phyloP scores from a whole-genome alignment of 768 basidiomycete species.

The Sarcomyxa edulis region DNA sequence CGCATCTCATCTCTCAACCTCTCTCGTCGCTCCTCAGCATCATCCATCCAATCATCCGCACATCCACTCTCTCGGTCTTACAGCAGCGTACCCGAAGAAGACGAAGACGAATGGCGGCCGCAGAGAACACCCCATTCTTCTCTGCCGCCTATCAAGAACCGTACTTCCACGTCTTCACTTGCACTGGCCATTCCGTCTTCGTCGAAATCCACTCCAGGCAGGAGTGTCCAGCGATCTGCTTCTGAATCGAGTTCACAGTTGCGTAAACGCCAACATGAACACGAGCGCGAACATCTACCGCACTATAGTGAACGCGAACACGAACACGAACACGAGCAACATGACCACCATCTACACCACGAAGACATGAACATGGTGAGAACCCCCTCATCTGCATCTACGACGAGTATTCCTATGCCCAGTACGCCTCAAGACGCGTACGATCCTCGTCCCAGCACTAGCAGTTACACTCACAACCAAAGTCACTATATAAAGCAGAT shows the following conservation, averaged over 20 bases:
- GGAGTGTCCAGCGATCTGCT: too few species aligned
- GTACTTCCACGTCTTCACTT: too few species aligned
- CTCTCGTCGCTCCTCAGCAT: conserved; percentile 36
- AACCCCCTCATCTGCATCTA: conserved; percentile 28
- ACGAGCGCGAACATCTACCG: too few species aligned
- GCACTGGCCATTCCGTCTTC: too few species aligned
- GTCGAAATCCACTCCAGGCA: too few species aligned
- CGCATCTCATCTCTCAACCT: conserved; percentile 57
- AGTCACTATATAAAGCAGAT: too few species aligned
- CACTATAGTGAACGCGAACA: not conserved
- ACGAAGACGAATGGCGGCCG: conserved; percentile 1
- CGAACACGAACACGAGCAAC: conserved; percentile 1
- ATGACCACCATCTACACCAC: conserved; percentile 1
- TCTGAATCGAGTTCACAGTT: too few species aligned
- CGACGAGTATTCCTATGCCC: conserved; percentile 28
- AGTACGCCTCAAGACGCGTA: conserved; percentile 23
- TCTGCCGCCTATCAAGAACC: not conserved
- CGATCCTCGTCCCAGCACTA: not conserved
- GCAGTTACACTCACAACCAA: too few species aligned
- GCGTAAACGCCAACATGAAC: too few species aligned
- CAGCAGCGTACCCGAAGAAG: conserved; percentile 5
- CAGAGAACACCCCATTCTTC: conserved; percentile 1
- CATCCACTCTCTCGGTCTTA: conserved; percentile 30
- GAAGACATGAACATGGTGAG: conserved; percentile 14
- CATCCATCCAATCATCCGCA: conserved; percentile 28